Evolutionary conservation across 306 rosid genomes (phyloP).

Genomic region (Vigna unguiculata): DNA sequence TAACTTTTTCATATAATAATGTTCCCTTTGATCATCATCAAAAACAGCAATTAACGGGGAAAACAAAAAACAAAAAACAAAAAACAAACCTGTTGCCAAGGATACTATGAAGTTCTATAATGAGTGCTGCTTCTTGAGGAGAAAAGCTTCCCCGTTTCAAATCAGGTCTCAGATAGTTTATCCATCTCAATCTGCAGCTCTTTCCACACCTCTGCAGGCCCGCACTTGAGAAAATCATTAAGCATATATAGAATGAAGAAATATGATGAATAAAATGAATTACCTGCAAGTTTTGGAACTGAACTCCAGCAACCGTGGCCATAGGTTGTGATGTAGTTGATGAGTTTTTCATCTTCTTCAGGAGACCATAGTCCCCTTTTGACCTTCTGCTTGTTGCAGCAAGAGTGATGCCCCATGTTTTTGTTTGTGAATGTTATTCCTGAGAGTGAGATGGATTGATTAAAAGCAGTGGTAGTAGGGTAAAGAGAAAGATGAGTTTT

Average conservation of each 20-base stretch:
- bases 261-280: not conserved
- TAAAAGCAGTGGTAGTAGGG: not conserved
- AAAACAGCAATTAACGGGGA: not conserved
- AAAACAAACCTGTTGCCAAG: constrained; percentile 77
- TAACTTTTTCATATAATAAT: constrained; percentile 32
- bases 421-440: not conserved
- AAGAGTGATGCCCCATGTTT: constrained; percentile 89
- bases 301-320: constrained; percentile 99
- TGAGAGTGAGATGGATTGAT: not conserved
- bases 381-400: constrained; percentile 98
- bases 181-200: constrained; percentile 97
- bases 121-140: constrained; percentile 91
- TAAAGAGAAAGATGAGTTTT: constrained; percentile 36
- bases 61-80: not conserved
- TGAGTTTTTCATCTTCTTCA: constrained; percentile 96
- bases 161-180: constrained; percentile 94
- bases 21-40: not conserved
- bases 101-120: constrained; percentile 88
- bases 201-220: constrained; percentile 94
- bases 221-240: constrained; percentile 16
- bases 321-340: constrained; percentile 82
- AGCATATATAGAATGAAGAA: no score
- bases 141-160: constrained; percentile 96
- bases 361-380: constrained; percentile 99
- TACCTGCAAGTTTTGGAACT: constrained; percentile 93